phyloP scores from a whole-genome alignment of 345 rosid species.

The Salix arbutifolia region DNA sequence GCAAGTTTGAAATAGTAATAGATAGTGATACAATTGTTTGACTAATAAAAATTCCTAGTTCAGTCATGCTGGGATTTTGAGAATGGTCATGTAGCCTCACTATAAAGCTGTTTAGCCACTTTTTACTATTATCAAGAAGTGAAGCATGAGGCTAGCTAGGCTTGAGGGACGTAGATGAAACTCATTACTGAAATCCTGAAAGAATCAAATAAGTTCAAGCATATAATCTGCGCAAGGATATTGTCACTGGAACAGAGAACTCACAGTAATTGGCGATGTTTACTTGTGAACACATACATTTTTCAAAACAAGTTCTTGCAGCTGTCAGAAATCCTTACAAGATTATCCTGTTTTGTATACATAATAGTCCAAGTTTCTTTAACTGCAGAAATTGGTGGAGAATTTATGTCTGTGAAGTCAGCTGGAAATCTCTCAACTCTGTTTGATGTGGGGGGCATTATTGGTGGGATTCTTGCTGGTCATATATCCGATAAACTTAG shows the following conservation, averaged over 20 bases:
- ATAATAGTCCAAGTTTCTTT: background rate
- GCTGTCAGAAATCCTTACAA: background rate
- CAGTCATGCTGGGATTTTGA: background rate
- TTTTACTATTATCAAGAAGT: background rate
- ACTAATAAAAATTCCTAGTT: background rate
- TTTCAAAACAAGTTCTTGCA: background rate
- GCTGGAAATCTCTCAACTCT: slow-evolving; percentile 92
- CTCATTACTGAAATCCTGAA: background rate
- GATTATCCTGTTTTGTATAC: background rate
- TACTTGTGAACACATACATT: background rate
- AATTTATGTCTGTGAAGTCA: slow-evolving; percentile 77
- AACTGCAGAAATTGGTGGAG: slow-evolving; percentile 82
- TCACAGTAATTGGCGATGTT: background rate
- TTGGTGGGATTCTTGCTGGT: slow-evolving; percentile 80
- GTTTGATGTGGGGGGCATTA: slow-evolving; percentile 88
- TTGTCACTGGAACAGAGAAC: background rate
- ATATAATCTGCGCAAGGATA: background rate
- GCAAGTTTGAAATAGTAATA: background rate
- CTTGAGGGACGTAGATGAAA: background rate
- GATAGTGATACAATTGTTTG: background rate
- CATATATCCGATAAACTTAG: slow-evolving; percentile 77
- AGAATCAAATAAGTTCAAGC: background rate
- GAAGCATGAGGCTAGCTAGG: background rate
- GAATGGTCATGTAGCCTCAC: background rate
- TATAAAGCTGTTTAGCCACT: background rate